Conservation (phyloP, 352 stramenopile species). For the Plasmopara muralis region DNA sequence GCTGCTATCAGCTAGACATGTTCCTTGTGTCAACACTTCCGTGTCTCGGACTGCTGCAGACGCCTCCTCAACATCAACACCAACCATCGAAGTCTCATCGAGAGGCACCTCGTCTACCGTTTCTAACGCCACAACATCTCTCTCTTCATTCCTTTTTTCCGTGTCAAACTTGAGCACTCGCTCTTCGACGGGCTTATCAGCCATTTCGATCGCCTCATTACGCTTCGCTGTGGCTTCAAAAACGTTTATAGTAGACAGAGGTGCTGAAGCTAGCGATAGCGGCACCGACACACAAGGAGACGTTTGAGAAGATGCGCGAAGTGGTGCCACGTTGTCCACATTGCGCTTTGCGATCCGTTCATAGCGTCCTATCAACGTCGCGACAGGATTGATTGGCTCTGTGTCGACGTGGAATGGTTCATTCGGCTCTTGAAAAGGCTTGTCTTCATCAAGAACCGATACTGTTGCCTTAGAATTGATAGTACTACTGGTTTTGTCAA, state of each 20-base stretch:
- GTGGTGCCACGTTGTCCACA: conserved; percentile 10
- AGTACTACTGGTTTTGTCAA: neutral
- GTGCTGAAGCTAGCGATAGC: conserved; percentile 8
- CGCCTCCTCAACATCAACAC: neutral
- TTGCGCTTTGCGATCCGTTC: conserved; percentile 23
- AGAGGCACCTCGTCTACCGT: neutral
- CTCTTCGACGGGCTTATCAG: neutral
- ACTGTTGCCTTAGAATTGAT: neutral
- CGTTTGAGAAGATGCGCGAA: conserved; percentile 9
- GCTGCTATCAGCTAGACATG: neutral
- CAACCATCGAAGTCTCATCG: neutral
- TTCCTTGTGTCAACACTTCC: neutral
- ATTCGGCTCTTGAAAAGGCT: neutral
- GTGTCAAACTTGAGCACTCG: neutral
- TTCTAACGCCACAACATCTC: neutral
- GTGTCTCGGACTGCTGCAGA: neutral
- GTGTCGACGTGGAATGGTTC: conserved; percentile 21
- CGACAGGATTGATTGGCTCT: conserved; percentile 21
- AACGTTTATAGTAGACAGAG: conserved; percentile 6
- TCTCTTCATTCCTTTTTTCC: neutral
- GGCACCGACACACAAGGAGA: conserved; percentile 10
- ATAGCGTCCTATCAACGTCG: conserved; percentile 25
- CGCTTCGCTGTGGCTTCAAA: conserved; percentile 13
- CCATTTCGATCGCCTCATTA: conserved; percentile 10
- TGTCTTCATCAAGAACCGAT: neutral